Base-by-base conservation (phyloP, 106 monocot species). In the Phalaenopsis aphrodite region DNA sequence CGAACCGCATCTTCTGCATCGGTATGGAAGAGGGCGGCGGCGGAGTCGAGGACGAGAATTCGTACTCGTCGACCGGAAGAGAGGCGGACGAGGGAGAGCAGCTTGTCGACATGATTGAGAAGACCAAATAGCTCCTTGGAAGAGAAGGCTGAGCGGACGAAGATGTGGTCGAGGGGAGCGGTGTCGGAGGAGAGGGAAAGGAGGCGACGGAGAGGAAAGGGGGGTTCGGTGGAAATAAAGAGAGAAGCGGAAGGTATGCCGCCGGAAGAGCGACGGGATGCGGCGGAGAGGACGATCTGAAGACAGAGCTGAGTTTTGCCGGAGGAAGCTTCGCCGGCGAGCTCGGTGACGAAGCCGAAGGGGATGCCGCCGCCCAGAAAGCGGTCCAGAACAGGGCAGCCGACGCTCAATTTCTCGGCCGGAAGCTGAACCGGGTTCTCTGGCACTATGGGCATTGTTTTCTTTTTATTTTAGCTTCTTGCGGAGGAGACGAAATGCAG, bases 221-320 rank as follows among this genome's bases (percentile, higher is more conserved):
- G 95, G 79, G 84, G 82, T 55, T 92, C 91, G 84, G 95, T 87
- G 82, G 89, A 89, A 85, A 99, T 81, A 90, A 87, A 95, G 87
- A 99, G 84, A 83, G 91, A 95, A 36, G 89, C 69, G 61, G 89
- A 56, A 56, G 90, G 75, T 75, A 83, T 79, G 72, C 89, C 87
- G 55, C 89, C 88, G n/a, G 24, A 78, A 77, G 84, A 83, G 5
- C 79, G 76, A 5, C 91, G 86, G 18, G 83, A 85, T 11, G 80
- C 79, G 61, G 94, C 84, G 79, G 84, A 81, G 85, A 92, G 94
- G 73, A 84, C 75, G 78, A 98, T 90, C 81, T 92, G 94, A 84
- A 99, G 95, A 87, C 88, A 91, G 91, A 99, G 89, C 81, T 99
- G 99, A 75, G 95, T 93, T 87, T 99, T 99, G 2, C 99, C 98